Conservation (phyloP, 164 flowering plant genomes). For the Vitis rupestris region DNA sequence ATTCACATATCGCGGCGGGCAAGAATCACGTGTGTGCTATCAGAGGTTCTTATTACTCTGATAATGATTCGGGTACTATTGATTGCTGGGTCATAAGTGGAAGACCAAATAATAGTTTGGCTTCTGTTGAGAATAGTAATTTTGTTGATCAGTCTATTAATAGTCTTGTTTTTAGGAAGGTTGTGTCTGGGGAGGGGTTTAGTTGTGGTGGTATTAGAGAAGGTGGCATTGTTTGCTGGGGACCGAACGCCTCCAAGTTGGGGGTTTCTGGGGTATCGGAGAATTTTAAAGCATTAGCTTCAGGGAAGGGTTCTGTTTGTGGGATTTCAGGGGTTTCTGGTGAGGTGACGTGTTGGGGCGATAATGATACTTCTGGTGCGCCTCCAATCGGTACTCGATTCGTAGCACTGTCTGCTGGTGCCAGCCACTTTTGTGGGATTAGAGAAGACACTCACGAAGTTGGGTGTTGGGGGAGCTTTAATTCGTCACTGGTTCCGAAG, state of each 20-base stretch:
- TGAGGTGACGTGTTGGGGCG: constrained; percentile 75
- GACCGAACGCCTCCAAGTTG: constrained; percentile 47
- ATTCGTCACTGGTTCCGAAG: constrained; percentile 59
- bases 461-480: constrained; percentile 79
- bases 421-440: constrained; percentile 77
- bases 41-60: constrained; percentile 68
- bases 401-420: constrained; percentile 67
- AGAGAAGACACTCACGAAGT: constrained; percentile 72
- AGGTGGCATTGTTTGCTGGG: constrained; percentile 75
- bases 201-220: constrained; percentile 63
- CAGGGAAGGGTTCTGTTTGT: constrained; percentile 50
- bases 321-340: constrained; percentile 48
- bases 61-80: constrained; percentile 47
- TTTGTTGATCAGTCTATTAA: constrained; percentile 19
- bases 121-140: constrained; percentile 17
- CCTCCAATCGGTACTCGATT: constrained; percentile 44
- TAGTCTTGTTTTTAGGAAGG: constrained; percentile 24
- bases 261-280: constrained; percentile 27
- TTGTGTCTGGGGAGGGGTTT: constrained; percentile 85
- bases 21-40: constrained; percentile 79
- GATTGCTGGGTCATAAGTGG: constrained; percentile 74
- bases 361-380: constrained; percentile 10
- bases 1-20: constrained; percentile 78
- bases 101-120: constrained; percentile 14
- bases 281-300: constrained; percentile 34